A percentile compares a stretch with the other conserved stretches of the same genome.
Evolutionary conservation across 2,329 filamentous ascomycete genomes (phyloP).

Genomic region (Pseudogymnoascus sp.): DNA sequence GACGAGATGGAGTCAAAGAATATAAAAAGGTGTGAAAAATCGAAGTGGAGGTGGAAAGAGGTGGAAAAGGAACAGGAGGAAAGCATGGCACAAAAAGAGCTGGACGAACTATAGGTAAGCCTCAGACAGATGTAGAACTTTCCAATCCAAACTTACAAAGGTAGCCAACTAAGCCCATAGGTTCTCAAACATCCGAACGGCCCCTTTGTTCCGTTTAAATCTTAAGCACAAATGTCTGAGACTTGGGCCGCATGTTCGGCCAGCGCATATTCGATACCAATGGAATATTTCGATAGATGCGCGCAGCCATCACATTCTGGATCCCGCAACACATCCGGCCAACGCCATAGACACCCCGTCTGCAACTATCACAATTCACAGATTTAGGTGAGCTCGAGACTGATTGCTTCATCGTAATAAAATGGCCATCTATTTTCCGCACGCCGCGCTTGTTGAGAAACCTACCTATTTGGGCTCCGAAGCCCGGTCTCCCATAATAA

Average conservation of each 20-base stretch:
- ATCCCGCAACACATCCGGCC: not conserved
- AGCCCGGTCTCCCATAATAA: not conserved
- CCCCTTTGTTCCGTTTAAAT: not conserved
- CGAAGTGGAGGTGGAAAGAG: not conserved
- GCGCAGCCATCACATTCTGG: not conserved
- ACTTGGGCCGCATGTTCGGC: not conserved
- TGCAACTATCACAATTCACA: not conserved
- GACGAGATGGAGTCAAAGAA: not conserved
- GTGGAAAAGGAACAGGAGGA: not conserved
- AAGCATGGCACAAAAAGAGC: not conserved
- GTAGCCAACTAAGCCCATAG: not conserved
- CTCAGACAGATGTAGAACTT: not conserved
- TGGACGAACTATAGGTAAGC: not conserved
- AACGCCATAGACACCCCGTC: not conserved
- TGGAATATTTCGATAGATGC: not conserved
- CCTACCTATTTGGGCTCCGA: not conserved
- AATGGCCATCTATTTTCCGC: slow-evolving; percentile 1
- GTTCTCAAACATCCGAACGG: not conserved
- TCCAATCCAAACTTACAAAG: slow-evolving; percentile 2
- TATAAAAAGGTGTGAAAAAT: not conserved
- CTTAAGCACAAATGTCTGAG: not conserved
- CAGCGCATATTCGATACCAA: not conserved
- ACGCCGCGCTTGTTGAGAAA: not conserved
- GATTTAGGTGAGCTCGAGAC: not conserved
- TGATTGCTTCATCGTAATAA: not conserved